Base-by-base conservation (phyloP, 2,329 filamentous ascomycete genomes). In the Mycosphaerelloides madeirae region DNA sequence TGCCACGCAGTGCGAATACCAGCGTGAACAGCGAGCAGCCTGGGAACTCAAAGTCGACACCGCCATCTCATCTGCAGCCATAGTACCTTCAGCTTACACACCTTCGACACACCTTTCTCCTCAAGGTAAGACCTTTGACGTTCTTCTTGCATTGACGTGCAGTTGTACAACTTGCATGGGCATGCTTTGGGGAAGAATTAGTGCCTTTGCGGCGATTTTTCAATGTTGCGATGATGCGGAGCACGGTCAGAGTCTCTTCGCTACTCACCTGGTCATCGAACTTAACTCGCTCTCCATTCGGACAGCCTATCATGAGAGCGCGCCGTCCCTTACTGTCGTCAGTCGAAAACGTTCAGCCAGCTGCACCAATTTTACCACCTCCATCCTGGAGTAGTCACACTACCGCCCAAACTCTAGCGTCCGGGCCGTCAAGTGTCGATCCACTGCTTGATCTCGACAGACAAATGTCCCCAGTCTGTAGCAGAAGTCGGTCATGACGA, bases 321-420 rank as follows among this genome's bases (percentile, higher is more conserved):
- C 49, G 52, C 46, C 44, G 22, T 48, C 41, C 46, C 52, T 46
- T 50, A 34, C 41, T 32, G 35, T 38, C 20, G 34, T 19, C 28
- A 8, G 16, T 29, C 36, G 28, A 47, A 52, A 42, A 29, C 44
- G 43, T 46, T 41, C 38, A 20, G 36, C 28, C 31, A 39, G 31
- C 37, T 35, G 43, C 37, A 44, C 16, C 35, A 43, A 43, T 38
- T n/a, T 53, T 51, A 43, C 52, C 37, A 46, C 43, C 36, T 38
- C 42, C 19, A 50, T 54, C 52, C 49, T 43, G 42, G 49, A 37
- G 9, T 40, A 15, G 38, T 43, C 39, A 29, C 40, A 45, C 51
- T 38, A 42, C 49, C 47, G 46, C 44, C 48, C 48, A 49, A 45
- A 52, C 52, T 46, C 38, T 48, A 49, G 46, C 44, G 49, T 48